phyloP scores from a whole-genome alignment of 371 early-diverging fungal genomes.

The Batkoa obscura region DNA sequence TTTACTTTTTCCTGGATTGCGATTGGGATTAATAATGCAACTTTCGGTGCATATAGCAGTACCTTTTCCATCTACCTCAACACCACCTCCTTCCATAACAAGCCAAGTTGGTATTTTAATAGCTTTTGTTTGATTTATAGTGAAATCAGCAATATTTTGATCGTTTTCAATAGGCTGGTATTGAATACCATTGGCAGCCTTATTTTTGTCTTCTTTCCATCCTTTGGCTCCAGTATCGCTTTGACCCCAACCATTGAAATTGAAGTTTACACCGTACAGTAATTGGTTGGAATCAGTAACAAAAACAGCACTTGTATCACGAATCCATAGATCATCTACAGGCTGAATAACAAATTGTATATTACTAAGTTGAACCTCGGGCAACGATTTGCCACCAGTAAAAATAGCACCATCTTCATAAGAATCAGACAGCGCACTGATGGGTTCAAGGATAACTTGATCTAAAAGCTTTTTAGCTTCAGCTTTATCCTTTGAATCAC shows the following conservation, averaged over 20 bases:
- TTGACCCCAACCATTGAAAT: conserved; percentile 13
- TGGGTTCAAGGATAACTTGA: not conserved
- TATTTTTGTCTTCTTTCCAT: not conserved
- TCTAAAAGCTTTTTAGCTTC: not conserved
- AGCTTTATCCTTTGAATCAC: not conserved
- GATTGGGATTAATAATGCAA: conserved; percentile 10
- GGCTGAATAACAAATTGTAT: not conserved
- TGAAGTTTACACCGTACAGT: conserved; percentile 8
- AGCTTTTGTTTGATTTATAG: not conserved
- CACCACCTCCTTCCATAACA: conserved; percentile 10
- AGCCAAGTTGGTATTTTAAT: conserved; percentile 3
- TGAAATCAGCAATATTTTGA: conserved; percentile 4
- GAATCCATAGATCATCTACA: conserved; percentile 12
- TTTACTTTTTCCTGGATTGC: conserved; percentile 10
- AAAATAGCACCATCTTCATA: not conserved
- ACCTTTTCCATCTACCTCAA: conserved; percentile 12
- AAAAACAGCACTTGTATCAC: conserved; percentile 10
- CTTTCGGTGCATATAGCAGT: conserved; percentile 10
- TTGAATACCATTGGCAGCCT: conserved; percentile 5
- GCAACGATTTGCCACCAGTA: not conserved
- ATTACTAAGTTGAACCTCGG: not conserved
- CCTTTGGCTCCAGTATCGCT: conserved; percentile 7
- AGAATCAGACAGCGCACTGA: not conserved
- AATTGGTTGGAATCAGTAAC: conserved; percentile 5
- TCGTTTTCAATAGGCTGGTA: not conserved